phyloP scores from a whole-genome alignment of 164 flowering plant species.

The Tetracentron sinense region DNA sequence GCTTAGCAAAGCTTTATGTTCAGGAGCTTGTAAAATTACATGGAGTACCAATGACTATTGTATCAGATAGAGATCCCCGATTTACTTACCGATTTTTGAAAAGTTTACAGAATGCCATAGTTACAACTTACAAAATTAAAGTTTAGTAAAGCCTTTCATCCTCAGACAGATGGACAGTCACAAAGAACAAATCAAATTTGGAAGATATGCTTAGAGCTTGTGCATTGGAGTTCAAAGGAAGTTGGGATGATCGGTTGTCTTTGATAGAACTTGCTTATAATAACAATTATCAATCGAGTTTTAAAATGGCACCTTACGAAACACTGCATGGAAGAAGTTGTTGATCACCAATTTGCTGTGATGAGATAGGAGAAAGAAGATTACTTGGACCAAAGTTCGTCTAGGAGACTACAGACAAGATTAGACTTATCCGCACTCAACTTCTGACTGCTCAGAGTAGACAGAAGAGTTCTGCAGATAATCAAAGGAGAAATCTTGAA shows the following conservation, averaged over 20 bases:
- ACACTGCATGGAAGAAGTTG: background rate
- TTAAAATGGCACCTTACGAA: too few species aligned
- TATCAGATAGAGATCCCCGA: background rate
- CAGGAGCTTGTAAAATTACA: background rate
- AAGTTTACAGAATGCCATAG: background rate
- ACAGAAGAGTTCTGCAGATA: slow-evolving; percentile 5
- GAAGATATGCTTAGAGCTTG: background rate
- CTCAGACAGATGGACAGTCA: slow-evolving; percentile 6
- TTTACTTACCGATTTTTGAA: slow-evolving; percentile 7
- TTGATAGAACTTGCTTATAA: background rate
- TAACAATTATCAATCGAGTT: background rate
- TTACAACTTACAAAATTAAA: too few species aligned
- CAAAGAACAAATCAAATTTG: background rate
- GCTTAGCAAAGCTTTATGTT: background rate
- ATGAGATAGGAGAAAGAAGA: background rate
- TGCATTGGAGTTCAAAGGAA: background rate
- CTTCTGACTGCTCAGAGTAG: too few species aligned
- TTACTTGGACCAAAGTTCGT: background rate
- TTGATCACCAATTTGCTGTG: background rate
- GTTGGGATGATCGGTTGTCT: background rate
- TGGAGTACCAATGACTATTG: background rate
- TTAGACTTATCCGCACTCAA: too few species aligned
- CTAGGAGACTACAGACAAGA: too few species aligned
- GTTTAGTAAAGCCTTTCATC: slow-evolving; percentile 6
- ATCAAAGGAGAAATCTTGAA: background rate